Evolutionary conservation across 345 rosid species (phyloP).

Genomic region (Jatropha curcas): DNA sequence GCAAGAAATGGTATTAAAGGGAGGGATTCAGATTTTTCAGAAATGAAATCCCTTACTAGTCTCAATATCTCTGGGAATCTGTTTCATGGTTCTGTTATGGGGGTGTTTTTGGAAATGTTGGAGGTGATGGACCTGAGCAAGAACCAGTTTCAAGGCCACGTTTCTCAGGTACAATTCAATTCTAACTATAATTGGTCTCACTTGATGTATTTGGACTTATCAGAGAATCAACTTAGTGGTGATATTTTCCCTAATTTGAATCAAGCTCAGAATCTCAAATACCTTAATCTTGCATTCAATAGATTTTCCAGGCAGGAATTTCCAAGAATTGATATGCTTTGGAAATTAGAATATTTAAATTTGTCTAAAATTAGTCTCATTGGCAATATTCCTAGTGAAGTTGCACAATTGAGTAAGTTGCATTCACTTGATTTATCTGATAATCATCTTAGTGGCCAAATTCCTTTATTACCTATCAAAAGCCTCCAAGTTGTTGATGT

Average conservation of each 20-base stretch:
- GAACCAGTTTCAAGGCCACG: constrained; percentile 77
- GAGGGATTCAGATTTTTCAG: constrained; percentile 46
- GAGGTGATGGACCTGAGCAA: constrained; percentile 71
- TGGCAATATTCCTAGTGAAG: constrained; percentile 64
- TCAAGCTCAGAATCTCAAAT: constrained; percentile 54
- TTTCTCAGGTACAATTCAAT: constrained; percentile 78
- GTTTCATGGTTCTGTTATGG: constrained; percentile 64
- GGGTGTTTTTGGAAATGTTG: constrained; percentile 47
- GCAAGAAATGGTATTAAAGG: constrained; percentile 70
- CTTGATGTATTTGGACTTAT: constrained; percentile 75
- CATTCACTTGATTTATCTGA: constrained; percentile 70
- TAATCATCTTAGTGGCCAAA: constrained; percentile 64
- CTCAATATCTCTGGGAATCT: constrained; percentile 71
- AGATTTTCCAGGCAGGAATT: constrained; percentile 61
- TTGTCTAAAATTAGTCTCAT: constrained; percentile 62
- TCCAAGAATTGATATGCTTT: constrained; percentile 49
- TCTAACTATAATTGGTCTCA: constrained; percentile 53
- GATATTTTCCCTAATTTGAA: constrained; percentile 53
- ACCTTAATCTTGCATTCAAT: constrained; percentile 79
- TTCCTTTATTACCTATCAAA: constrained; percentile 48
- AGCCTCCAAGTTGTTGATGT: constrained; percentile 65
- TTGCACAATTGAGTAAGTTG: constrained; percentile 50
- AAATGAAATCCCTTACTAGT: constrained; percentile 50
- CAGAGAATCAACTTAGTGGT: constrained; percentile 84
- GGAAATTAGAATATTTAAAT: constrained; percentile 67